Conservation (phyloP, 129 eudicot genomes). For the Logfia minima region DNA sequence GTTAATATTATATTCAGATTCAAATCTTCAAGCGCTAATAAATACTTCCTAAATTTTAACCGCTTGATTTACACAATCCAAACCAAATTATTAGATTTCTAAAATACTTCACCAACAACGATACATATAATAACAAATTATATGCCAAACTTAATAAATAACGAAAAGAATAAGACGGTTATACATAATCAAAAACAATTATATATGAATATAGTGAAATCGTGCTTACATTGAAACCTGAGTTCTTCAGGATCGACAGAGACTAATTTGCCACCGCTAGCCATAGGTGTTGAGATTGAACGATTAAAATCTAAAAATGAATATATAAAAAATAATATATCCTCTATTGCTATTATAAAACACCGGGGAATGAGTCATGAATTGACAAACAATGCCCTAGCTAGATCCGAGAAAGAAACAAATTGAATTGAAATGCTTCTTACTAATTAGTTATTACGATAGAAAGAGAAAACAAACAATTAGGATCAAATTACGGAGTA, state of each 20-base stretch:
- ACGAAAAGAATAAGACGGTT: not conserved
- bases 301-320: not conserved
- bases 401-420: slow-evolving; percentile 20
- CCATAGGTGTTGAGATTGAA: slow-evolving; percentile 41
- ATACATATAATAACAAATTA: not conserved
- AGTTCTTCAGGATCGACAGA: slow-evolving; percentile 79
- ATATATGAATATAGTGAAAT: not conserved
- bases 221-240: slow-evolving; percentile 60
- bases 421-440: slow-evolving; percentile 23
- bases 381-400: slow-evolving; percentile 3
- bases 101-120: not conserved
- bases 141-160: not conserved
- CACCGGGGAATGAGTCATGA: slow-evolving; percentile 14
- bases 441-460: slow-evolving; percentile 18
- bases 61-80: too few species aligned
- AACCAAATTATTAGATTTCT: not conserved
- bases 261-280: slow-evolving; percentile 49
- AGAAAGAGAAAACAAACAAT: slow-evolving; percentile 7
- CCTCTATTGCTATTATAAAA: slow-evolving; percentile 17
- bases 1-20: not conserved
- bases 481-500: slow-evolving; percentile 37
- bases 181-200: not conserved
- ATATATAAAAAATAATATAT: slow-evolving; percentile 1
- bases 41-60: not conserved
- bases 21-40: not conserved